phyloP scores from a whole-genome alignment of 176 grass and related monocot species.

The Echinochloa phyllopogon region DNA sequence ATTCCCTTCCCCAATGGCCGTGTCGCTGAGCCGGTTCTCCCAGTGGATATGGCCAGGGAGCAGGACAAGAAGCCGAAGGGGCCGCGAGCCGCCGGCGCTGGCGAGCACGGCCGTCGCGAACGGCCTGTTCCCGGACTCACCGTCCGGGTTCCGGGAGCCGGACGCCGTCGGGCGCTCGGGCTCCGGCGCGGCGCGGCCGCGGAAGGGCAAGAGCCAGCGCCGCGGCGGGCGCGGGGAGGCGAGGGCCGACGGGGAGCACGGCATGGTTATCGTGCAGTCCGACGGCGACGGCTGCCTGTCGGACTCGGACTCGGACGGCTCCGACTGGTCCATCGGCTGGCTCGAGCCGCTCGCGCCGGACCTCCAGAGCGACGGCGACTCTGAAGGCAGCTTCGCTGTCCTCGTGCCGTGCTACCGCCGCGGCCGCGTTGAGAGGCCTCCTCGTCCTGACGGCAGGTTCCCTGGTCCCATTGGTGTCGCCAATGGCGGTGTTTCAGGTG shows the following conservation, averaged over 20 bases:
- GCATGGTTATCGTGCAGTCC: slow-evolving; percentile 80
- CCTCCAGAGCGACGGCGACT: slow-evolving; percentile 61
- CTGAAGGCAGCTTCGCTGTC: slow-evolving; percentile 74
- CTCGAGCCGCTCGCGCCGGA: slow-evolving; percentile 69
- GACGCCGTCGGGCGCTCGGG: slow-evolving; percentile 32
- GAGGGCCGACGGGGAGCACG: slow-evolving; percentile 53
- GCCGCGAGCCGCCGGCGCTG: neutral
- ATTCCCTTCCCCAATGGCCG: slow-evolving; percentile 46
- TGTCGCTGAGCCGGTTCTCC: slow-evolving; percentile 57
- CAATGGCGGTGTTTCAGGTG: slow-evolving; percentile 38
- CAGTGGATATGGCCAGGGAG: slow-evolving; percentile 59
- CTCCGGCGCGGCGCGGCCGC: neutral
- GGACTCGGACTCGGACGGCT: slow-evolving; percentile 67
- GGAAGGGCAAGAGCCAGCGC: slow-evolving; percentile 48
- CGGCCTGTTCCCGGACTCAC: slow-evolving; percentile 52
- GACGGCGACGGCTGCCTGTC: slow-evolving; percentile 56
- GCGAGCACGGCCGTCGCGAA: neutral
- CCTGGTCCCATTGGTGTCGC: slow-evolving; percentile 16
- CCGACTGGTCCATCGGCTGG: slow-evolving; percentile 88
- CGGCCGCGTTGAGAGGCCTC: slow-evolving; percentile 21
- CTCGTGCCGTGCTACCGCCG: slow-evolving; percentile 73
- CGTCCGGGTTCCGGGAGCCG: slow-evolving; percentile 60
- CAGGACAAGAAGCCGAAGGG: neutral
- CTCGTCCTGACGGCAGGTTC: slow-evolving; percentile 19
- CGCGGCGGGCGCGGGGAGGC: slow-evolving; percentile 29